A percentile compares a stretch with the other conserved stretches of the same genome.
phyloP scores from a whole-genome alignment of 345 rosid species.

The Syzygium aqueum region DNA sequence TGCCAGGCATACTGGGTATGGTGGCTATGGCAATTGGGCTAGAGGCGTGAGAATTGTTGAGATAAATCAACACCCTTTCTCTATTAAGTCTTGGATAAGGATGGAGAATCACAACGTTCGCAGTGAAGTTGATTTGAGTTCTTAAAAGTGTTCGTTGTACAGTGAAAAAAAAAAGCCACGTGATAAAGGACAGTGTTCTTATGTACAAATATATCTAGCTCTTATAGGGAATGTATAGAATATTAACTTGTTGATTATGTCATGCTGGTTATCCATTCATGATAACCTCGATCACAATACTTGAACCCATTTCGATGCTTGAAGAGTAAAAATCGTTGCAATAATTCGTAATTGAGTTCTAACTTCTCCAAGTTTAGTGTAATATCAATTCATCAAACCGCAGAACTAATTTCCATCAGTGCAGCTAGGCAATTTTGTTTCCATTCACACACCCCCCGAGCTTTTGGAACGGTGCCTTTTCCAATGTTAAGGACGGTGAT shows the following conservation, averaged over 20 bases:
- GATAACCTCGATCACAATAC: not conserved
- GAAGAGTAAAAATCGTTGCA: not conserved
- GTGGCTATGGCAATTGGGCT: constrained; percentile 79
- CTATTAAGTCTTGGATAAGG: constrained; percentile 74
- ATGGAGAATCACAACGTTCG: constrained; percentile 73
- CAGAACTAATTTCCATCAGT: not conserved
- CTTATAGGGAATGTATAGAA: not conserved
- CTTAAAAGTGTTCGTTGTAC: not conserved
- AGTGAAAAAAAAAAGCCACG: not conserved
- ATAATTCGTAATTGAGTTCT: not conserved
- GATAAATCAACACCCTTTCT: constrained; percentile 49
- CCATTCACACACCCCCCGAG: not conserved
- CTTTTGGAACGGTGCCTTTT: not conserved
- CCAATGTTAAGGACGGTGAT: not conserved
- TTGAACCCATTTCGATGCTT: not conserved
- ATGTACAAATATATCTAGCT: not conserved
- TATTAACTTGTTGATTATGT: not conserved
- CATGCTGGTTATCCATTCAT: not conserved
- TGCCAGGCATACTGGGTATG: constrained; percentile 84
- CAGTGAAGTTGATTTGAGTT: constrained; percentile 44
- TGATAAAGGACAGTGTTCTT: not conserved
- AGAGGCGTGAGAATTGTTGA: constrained; percentile 83
- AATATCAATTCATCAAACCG: not conserved
- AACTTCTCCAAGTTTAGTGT: not conserved
- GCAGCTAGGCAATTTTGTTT: not conserved